These are phyloP conservation scores for Pisolithus sp. DNA, from an alignment of 768 basidiomycete genomes.

Conservation along the genomic window DNA sequence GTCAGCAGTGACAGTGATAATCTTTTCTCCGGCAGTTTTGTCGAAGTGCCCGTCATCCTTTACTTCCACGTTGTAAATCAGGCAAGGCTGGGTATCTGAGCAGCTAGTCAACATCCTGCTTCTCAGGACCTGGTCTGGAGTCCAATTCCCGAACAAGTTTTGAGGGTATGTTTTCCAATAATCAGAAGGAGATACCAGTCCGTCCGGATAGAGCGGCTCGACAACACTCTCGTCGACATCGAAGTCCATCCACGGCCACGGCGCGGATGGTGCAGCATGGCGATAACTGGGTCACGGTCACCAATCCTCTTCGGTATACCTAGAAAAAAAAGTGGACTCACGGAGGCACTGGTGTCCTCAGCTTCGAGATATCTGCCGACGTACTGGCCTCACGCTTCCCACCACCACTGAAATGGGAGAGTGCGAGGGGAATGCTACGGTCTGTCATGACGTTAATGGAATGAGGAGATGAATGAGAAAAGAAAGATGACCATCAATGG, in stretches of 20 bases:
- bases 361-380: conserved; percentile 3
- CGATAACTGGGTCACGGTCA: conserved; percentile 30
- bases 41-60: conserved; percentile 14
- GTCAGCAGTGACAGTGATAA: conserved; percentile 15
- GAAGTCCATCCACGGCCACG: conserved; percentile 39
- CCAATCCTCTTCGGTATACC: conserved; percentile 6
- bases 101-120: conserved; percentile 17
- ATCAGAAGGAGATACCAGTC: not conserved
- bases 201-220: not conserved
- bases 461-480: not conserved
- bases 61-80: conserved; percentile 3
- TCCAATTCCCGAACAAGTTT: conserved; percentile 46
- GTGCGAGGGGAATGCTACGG: not conserved
- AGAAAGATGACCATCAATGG: not conserved
- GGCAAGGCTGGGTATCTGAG: conserved; percentile 1
- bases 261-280: conserved; percentile 34
- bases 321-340: conserved; percentile 1
- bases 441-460: not conserved
- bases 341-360: conserved; percentile 22
- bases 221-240: conserved; percentile 16
- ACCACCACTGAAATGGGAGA: not conserved
- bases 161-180: conserved; percentile 36
- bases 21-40: conserved; percentile 1
- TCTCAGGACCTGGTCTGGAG: conserved; percentile 28
- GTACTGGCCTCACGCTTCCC: not conserved